Percentiles rank a stretch among this genome's conserved stretches.
These are phyloP conservation scores for Erucastrum elatum DNA, from an alignment of 345 rosid species.

Conservation along the genomic window DNA sequence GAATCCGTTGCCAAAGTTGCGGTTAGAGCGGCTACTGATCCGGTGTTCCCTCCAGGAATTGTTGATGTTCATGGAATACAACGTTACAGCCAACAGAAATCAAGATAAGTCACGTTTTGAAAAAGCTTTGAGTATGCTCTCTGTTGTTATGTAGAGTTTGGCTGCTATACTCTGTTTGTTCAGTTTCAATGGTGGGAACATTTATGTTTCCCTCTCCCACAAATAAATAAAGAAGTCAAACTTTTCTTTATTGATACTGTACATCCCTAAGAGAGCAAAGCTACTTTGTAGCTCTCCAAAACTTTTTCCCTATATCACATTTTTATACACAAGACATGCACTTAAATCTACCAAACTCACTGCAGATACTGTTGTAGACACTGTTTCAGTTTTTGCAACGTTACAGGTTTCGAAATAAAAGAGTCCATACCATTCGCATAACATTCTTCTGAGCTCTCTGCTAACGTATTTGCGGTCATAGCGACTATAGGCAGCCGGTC, in stretches of 20 bases:
- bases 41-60: constrained; percentile 68
- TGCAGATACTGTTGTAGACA: constrained; percentile 66
- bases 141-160: constrained; percentile 23
- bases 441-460: constrained; percentile 94
- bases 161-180: constrained; percentile 15
- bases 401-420: constrained; percentile 86
- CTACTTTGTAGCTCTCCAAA: constrained; percentile 50
- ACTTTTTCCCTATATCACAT: constrained; percentile 49
- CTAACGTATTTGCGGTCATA: constrained; percentile 86
- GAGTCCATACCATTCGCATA: constrained; percentile 83
- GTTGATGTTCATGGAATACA: constrained; percentile 57
- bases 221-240: constrained; percentile 28
- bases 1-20: constrained; percentile 49
- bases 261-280: constrained; percentile 35
- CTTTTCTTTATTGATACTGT: constrained; percentile 31
- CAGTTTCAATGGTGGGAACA: constrained; percentile 21
- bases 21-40: constrained; percentile 56
- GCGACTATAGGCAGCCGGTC: constrained; percentile 79
- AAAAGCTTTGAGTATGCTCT: neutral
- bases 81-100: constrained; percentile 56
- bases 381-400: constrained; percentile 72
- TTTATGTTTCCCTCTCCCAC: constrained; percentile 18
- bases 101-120: constrained; percentile 38
- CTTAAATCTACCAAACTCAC: constrained; percentile 49
- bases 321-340: constrained; percentile 40